Percentiles rank a stretch among this genome's conserved stretches.
phyloP scores from a whole-genome alignment of 2,329 filamentous ascomycete species.

The Cytospora chrysosperma region DNA sequence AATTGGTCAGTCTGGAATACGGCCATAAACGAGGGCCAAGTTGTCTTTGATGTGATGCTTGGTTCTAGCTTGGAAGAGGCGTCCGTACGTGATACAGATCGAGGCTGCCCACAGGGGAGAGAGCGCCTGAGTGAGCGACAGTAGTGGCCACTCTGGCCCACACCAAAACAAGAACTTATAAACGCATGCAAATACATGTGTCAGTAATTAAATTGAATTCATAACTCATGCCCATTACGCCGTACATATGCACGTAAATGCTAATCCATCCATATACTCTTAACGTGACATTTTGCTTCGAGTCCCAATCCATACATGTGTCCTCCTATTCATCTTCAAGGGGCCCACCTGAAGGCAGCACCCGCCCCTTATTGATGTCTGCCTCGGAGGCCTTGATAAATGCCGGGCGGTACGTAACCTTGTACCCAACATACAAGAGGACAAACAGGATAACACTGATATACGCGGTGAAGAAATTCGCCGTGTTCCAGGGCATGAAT shows the following conservation, averaged over 20 bases:
- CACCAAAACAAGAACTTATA: too few relatives aligned
- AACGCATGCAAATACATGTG: background rate
- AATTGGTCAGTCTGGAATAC: too few relatives aligned
- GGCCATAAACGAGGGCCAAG: too few relatives aligned
- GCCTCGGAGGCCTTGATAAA: constrained; percentile 27
- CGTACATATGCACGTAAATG: background rate
- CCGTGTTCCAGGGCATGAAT: constrained; percentile 62
- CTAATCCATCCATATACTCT: background rate
- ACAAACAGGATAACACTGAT: constrained; percentile 64
- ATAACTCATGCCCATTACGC: background rate
- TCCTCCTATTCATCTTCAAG: background rate
- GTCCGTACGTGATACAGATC: too few relatives aligned
- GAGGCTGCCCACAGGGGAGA: too few relatives aligned
- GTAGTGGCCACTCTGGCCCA: too few relatives aligned
- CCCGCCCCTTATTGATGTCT: constrained; percentile 28
- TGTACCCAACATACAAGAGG: constrained; percentile 60
- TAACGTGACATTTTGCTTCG: background rate
- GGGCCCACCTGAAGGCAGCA: background rate
- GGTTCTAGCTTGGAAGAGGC: too few relatives aligned
- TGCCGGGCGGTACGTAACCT: constrained; percentile 40
- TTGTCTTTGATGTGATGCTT: too few relatives aligned
- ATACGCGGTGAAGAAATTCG: constrained; percentile 64
- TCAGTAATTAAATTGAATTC: background rate
- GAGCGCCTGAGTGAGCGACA: too few relatives aligned
- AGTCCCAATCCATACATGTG: background rate